A percentile compares a stretch with the other conserved stretches of the same genome.
Evolutionary conservation across 768 basidiomycete species (phyloP).

Genomic region (Termitomyces eurrhizus): DNA sequence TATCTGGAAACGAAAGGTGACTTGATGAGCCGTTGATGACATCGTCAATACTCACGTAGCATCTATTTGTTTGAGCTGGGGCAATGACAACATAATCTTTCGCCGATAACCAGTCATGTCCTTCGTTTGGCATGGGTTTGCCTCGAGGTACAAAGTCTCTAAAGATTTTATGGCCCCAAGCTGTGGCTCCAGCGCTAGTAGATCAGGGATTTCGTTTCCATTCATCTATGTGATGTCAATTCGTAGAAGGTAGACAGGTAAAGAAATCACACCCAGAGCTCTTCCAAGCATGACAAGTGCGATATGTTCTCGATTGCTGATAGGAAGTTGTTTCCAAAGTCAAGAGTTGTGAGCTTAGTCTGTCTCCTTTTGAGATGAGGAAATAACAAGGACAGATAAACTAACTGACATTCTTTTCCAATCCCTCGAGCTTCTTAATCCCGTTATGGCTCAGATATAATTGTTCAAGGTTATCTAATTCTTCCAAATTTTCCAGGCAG

Average conservation of each 20-base stretch:
- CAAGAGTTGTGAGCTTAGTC: conserved; percentile 77
- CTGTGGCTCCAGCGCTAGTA: conserved; percentile 65
- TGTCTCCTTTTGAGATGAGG: conserved; percentile 17
- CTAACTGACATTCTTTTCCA: conserved; percentile 74
- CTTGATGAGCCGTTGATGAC: not conserved
- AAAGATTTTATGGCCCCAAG: conserved; percentile 58
- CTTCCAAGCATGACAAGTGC: conserved; percentile 75
- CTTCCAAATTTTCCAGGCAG: conserved; percentile 78
- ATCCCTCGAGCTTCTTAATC: conserved; percentile 73
- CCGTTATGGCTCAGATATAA: conserved; percentile 96
- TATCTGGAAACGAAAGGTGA: conserved; percentile 9
- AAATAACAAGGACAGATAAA: not conserved
- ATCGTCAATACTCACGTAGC: conserved; percentile 68
- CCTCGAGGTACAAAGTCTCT: conserved; percentile 91
- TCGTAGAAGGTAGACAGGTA: not conserved
- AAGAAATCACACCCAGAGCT: conserved; percentile 81
- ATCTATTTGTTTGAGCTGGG: conserved; percentile 91
- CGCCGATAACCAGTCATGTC: conserved; percentile 80
- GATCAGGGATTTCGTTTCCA: conserved; percentile 76
- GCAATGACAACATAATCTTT: conserved; percentile 85
- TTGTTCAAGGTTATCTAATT: conserved; percentile 73
- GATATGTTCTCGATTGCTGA: conserved; percentile 75
- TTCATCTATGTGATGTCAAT: conserved; percentile 55
- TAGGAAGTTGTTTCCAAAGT: conserved; percentile 85
- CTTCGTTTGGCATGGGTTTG: conserved; percentile 83